Base-by-base conservation (phyloP, 257 asterid species). In the Cynanchum wilfordii region DNA sequence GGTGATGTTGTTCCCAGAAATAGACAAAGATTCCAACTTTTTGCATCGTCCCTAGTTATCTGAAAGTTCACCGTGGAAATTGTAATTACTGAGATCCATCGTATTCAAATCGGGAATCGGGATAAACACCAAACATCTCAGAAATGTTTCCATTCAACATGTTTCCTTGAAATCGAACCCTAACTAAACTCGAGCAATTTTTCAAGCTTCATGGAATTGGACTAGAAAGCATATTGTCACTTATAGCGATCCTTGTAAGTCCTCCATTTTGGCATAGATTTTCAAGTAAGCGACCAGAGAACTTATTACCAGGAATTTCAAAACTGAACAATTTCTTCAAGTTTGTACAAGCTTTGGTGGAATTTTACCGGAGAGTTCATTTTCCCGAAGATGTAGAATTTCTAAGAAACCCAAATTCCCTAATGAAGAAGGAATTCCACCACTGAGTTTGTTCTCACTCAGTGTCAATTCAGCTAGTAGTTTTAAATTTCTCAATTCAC, bases 271-370 rank as follows among this genome's bases (percentile, higher is more conserved):
- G 57, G 40, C 86, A 86, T 10, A 83, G 3, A 6, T 75, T 68
- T 68, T 83, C 78, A 22, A 86, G 89, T 56, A 85, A 67, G 7
- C 45, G 66, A 27, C 84, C 87, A 4, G 76, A 72, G 30, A 85
- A 62, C 40, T 77, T 42, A 76, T 83, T 8, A 45, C 40, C 25
- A n/a, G n/a, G n/a, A 17, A 81, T 47, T 74, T 30, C 59, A 4
- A 82, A 22, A 3, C 30, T 16, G 10, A 19, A 33, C 70, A 76
- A 70, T 15, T 72, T 64, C 5, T 45, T 29, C 74, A 82, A 25
- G 6, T 40, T 51, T n/a, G n/a, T 16, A 72, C 77, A 1, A 82
- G 44, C 54, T 73, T 75, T 12, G 0, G 19, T 10, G 83, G 80
- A 51, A 82, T 73, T 33, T 73, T n/a, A 33, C 85, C 76, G 16